phyloP scores from a whole-genome alignment of 2,329 filamentous ascomycete species.

The Sarocladium oryzae region DNA sequence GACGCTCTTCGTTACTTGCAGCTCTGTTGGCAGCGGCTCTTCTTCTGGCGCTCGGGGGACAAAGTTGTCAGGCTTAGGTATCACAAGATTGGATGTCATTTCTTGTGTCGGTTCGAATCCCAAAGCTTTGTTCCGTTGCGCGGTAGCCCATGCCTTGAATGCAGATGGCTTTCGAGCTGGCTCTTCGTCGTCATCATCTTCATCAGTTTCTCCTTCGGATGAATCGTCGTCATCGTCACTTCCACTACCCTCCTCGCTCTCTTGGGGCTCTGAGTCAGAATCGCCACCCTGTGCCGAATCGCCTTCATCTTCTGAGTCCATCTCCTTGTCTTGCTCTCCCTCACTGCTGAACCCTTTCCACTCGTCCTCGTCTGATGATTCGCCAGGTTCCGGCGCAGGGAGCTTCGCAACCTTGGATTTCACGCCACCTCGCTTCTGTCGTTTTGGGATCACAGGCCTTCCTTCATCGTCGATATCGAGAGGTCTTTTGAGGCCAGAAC shows the following conservation, averaged over 20 bases:
- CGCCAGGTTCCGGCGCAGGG: slow-evolving; percentile 31
- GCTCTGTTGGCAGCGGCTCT: slow-evolving; percentile 62
- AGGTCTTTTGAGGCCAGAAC: slow-evolving; percentile 80
- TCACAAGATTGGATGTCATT: slow-evolving; percentile 36
- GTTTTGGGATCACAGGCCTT: slow-evolving; percentile 73
- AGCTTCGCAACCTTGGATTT: slow-evolving; percentile 44
- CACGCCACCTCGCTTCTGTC: slow-evolving; percentile 64
- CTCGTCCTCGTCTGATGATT: slow-evolving; percentile 33
- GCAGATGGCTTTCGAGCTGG: slow-evolving; percentile 45
- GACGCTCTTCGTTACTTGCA: slow-evolving; percentile 53
- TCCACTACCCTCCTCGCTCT: slow-evolving; percentile 11
- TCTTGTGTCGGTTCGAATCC: slow-evolving; percentile 51
- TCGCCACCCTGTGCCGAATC: slow-evolving; percentile 7
- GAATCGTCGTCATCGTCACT: slow-evolving; percentile 16
- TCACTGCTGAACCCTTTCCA: slow-evolving; percentile 57
- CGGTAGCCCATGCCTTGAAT: slow-evolving; percentile 90
- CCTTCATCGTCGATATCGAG: slow-evolving; percentile 75
- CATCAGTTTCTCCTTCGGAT: slow-evolving; percentile 21
- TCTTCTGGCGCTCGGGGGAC: slow-evolving; percentile 60
- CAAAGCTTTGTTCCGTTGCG: slow-evolving; percentile 77
- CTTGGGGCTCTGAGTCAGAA: slow-evolving; percentile 14
- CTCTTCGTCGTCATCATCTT: slow-evolving; percentile 20
- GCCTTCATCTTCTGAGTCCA: slow-evolving; percentile 16
- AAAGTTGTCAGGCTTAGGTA: slow-evolving; percentile 56
- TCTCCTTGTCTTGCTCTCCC: slow-evolving; percentile 26